These are phyloP conservation scores for Zoysia japonica DNA, from an alignment of 176 grass and related monocot genomes.

Conservation along the genomic window DNA sequence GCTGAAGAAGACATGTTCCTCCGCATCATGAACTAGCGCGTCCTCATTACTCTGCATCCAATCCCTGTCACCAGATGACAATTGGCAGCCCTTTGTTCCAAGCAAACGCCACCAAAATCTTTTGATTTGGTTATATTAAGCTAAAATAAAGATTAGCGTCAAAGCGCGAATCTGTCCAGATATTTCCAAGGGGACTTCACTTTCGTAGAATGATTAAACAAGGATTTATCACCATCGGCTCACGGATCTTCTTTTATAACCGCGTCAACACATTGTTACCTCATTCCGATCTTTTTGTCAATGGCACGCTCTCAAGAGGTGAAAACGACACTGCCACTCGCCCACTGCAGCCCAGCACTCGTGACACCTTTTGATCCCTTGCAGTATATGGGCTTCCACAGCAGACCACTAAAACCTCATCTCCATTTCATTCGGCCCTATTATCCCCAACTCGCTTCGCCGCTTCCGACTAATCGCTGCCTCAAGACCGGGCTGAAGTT, in stretches of 20 bases:
- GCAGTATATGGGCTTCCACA: not conserved
- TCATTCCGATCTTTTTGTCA: not conserved
- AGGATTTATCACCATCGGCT: no score
- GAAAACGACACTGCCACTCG: not conserved
- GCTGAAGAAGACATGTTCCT: not conserved
- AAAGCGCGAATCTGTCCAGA: not conserved
- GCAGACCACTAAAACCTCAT: not conserved
- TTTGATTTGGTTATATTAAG: not conserved
- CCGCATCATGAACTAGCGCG: constrained; percentile 16
- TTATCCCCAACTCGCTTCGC: constrained; percentile 25
- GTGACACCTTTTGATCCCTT: not conserved
- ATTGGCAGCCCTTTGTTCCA: not conserved
- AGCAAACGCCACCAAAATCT: not conserved
- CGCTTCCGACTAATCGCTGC: constrained; percentile 21
- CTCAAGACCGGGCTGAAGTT: not conserved
- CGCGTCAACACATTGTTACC: not conserved
- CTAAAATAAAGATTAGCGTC: not conserved
- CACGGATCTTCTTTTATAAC: not conserved
- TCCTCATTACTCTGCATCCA: not conserved
- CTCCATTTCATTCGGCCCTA: not conserved
- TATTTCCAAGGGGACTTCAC: not conserved
- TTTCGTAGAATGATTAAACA: not conserved
- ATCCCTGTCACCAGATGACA: constrained; percentile 23
- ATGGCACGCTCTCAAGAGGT: not conserved
- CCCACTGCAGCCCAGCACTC: not conserved